Base-by-base conservation (phyloP, 176 grass and related monocot species). In the Calamus simplicifolius region DNA sequence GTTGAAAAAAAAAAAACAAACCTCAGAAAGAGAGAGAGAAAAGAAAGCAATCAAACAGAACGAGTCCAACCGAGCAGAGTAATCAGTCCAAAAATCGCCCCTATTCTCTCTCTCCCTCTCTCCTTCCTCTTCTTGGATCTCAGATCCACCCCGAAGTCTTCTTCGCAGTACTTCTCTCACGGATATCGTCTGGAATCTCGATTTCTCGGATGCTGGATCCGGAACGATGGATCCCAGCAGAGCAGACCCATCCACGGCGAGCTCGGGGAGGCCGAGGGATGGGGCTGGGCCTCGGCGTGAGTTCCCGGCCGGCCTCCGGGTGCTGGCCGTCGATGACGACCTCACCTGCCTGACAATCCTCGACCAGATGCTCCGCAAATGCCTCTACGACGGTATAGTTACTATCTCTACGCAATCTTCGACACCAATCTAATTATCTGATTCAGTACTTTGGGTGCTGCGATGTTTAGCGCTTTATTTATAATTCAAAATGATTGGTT, bases 261-360 rank as follows among this genome's bases (percentile, higher is more conserved):
- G 25, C 14, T 25, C 25, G 4, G 27, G 64, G 21, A 25, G 16
- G 51, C 7, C 48, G 19, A 35, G 15, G 62, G 3, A 35, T 7
- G 21, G 4, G 1, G 16, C 35, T 19, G 8, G 48, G 51, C 64
- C 67, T 14, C n/a, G 10, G 35, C 17, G 51, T 15, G 38, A 51
- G 8, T 58, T 61, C 25, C 69, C 48, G 0, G 57, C 43, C 2
- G 56, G 56, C 48, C 17, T 59, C 18, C 69, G 69, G 1, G 56
- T 60, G 13, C 69, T 71, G 4, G 31, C 31, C 25, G 56, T 71
- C 38, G 69, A 71, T 10, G 69, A 50, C 25, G 56, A 71, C n/a
- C 16, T 16, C 3, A 51, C 48, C 48, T 60, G 49, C 18, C 56
- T 71, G 6, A 51, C 28, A 25, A 19, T 60, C 31, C 16, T 71